Conservation (phyloP, 208 protist species). For the Acanthamoeba rhysodes region DNA sequence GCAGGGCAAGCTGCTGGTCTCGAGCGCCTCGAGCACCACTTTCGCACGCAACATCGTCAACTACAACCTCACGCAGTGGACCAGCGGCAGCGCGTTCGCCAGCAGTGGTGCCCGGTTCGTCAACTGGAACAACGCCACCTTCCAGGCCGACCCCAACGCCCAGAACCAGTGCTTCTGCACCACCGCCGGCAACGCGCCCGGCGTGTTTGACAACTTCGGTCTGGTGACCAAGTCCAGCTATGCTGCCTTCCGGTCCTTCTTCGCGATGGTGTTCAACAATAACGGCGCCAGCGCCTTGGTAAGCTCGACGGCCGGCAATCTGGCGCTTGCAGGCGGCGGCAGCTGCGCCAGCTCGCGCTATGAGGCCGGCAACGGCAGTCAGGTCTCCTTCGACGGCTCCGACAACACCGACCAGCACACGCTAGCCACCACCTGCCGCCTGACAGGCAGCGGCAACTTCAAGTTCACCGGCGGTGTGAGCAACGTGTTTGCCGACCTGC, state of each 20-base stretch:
- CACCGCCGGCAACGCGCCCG: constrained; percentile 17
- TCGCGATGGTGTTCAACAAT: constrained; percentile 37
- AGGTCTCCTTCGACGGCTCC: constrained; percentile 41
- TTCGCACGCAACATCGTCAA: constrained; percentile 59
- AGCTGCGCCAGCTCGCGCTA: not conserved
- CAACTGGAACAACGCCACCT: constrained; percentile 74
- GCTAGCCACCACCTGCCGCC: constrained; percentile 20
- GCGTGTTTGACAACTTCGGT: constrained; percentile 64
- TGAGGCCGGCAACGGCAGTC: not conserved
- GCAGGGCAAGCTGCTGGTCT: constrained; percentile 24
- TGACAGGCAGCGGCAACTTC: constrained; percentile 47
- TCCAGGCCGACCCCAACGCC: constrained; percentile 2
- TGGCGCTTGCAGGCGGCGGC: constrained; percentile 46
- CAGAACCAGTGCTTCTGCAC: constrained; percentile 15
- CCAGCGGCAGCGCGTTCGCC: not conserved
- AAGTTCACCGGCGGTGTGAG: constrained; percentile 56
- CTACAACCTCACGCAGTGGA: constrained; percentile 59
- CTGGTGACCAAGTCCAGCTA: constrained; percentile 36
- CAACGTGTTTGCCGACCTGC: constrained; percentile 59
- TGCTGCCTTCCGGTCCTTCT: not conserved
- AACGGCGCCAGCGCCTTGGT: constrained; percentile 11
- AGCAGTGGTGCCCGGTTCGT: constrained; percentile 24
- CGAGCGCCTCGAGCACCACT: not conserved
- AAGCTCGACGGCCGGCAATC: not conserved
- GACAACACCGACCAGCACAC: constrained; percentile 32